A percentile compares a stretch with the other conserved stretches of the same genome.
These are phyloP conservation scores for Aspergillus pseudoglaucus DNA, from an alignment of 2,329 filamentous ascomycete genomes.

Conservation along the genomic window DNA sequence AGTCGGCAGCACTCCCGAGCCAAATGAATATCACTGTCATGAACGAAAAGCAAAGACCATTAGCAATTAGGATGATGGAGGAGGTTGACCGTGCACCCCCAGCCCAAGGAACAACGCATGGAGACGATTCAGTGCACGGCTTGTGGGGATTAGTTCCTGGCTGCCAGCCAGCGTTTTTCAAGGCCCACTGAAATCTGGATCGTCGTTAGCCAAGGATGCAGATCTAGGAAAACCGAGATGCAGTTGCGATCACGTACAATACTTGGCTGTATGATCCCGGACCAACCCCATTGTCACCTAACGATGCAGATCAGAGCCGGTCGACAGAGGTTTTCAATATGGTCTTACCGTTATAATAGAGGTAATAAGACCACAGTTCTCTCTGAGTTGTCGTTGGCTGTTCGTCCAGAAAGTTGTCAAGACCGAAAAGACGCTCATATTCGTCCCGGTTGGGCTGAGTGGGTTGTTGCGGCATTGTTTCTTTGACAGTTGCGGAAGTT, in stretches of 20 bases:
- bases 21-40: conserved; percentile 40
- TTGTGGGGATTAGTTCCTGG: conserved; percentile 27
- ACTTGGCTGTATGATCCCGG: conserved; percentile 37
- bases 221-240: background rate
- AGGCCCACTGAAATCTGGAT: conserved; percentile 34
- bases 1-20: conserved; percentile 38
- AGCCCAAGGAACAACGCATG: conserved; percentile 37
- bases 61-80: conserved; percentile 37
- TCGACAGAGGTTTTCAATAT: background rate
- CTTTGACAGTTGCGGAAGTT: conserved; percentile 1
- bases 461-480: conserved; percentile 8
- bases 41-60: conserved; percentile 37
- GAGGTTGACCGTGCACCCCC: conserved; percentile 31
- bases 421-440: conserved; percentile 32
- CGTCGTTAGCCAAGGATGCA: background rate
- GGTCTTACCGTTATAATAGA: conserved; percentile 36
- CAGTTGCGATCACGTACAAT: conserved; percentile 17
- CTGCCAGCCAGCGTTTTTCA: conserved; percentile 33
- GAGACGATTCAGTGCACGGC: conserved; percentile 25
- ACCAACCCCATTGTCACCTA: conserved; percentile 39
- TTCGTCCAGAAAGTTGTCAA: conserved; percentile 29
- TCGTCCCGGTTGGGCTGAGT: conserved; percentile 18
- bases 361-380: conserved; percentile 40
- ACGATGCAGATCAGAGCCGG: background rate
- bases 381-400: conserved; percentile 36